Percentiles rank a stretch among this genome's conserved stretches.
Evolutionary conservation across 1,139 yeast genomes (phyloP).

Genomic region (Taiozyma sp.): DNA sequence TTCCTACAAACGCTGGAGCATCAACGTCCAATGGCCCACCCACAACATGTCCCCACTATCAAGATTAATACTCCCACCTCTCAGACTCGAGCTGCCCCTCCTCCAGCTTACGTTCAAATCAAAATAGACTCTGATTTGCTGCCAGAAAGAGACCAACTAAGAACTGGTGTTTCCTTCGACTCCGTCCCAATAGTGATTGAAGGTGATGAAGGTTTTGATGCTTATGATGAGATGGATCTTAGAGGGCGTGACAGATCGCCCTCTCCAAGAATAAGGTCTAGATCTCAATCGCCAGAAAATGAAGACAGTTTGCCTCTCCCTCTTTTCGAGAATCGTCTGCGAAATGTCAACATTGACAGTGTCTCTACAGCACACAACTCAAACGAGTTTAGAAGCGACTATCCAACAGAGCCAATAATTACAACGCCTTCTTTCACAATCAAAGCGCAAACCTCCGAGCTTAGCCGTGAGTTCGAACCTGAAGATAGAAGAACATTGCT

Average conservation of each 20-base stretch:
- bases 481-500: constrained; percentile 47
- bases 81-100: not conserved
- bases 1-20: not conserved
- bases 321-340: not conserved
- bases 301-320: constrained; percentile 28
- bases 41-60: not conserved
- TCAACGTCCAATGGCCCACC: not conserved
- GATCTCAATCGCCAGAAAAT: constrained; percentile 44
- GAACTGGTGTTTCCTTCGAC: not conserved
- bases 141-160: not conserved
- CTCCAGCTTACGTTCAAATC: not conserved
- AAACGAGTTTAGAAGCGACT: constrained; percentile 11
- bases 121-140: not conserved
- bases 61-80: not conserved
- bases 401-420: constrained; percentile 13
- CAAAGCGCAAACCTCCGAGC: not conserved
- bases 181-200: not conserved
- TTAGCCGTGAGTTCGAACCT: not conserved
- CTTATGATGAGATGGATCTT: not conserved
- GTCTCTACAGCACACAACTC: not conserved
- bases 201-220: not conserved
- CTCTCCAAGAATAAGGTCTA: constrained; percentile 28
- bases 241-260: constrained; percentile 3
- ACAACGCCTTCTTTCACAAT: constrained; percentile 5
- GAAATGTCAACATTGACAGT: not conserved